Base-by-base conservation (phyloP, 2,329 filamentous ascomycete species). In the Colletotrichum sp. region DNA sequence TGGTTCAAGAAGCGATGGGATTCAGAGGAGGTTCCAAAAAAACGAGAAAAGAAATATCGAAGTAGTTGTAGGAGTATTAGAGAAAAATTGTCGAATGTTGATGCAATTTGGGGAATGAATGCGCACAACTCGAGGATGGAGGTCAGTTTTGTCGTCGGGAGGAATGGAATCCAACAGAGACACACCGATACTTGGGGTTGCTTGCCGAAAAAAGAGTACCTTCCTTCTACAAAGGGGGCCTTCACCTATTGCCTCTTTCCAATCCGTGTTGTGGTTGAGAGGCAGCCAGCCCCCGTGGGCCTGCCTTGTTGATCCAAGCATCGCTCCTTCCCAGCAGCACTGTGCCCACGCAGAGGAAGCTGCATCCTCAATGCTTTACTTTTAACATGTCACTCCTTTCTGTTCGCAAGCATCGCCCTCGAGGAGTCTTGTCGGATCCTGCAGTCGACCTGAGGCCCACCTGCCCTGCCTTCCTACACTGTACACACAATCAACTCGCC, bases 61-160 rank as follows among this genome's bases (percentile, higher is more conserved):
- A 52, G 44, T 52, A 3, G 44, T 21, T 52, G 44, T 52, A 52
- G 44, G 44, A 7, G 10, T 52, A 13, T 7, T 21, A 21, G n/a
- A 52, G n/a, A 21, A 24, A 52, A 21, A 0, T 0, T 21, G n/a
- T 21, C 0, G 44, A 21, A 24, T 21, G n/a, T 13, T 52, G 44
- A 52, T 21, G 44, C 44, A 52, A 24, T 52, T 5, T 52, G 44
- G 44, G 44, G 10, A 24, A 52, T 52, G n/a, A 52, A 52, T 21
- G 44, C 44, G 44, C n/a, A 21, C n/a, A 52, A 52, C 0, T 13
- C 6, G n/a, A 52, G n/a, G 44, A 12, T 21, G 44, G 44, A 21
- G 44, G 44, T 52, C 44, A 7, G 44, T 52, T 52, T 52, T 52
- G n/a, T 52, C 44, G 44, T 21, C 44, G 44, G 3, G 44, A 52